Base-by-base conservation (phyloP, 116 monocot species). In the Papilionanthe hybrid region DNA sequence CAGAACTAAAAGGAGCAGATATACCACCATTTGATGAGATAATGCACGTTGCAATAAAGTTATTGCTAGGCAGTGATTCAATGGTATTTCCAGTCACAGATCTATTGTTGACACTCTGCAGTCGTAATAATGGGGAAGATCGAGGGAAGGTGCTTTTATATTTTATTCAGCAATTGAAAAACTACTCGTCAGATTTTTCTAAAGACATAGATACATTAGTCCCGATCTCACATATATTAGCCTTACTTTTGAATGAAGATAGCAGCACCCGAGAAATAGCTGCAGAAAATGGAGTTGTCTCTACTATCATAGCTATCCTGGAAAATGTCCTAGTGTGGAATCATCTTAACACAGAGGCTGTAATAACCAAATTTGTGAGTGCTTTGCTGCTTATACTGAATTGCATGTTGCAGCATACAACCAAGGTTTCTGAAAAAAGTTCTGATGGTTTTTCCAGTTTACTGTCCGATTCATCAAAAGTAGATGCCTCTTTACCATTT, bases 21-120 rank as follows among this genome's bases (percentile, higher is more conserved):
- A 47, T 58, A 41, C 94, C 89, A 22, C 88, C 90, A 68, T 77
- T 94, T 65, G 94, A 92, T 86, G 92, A 92, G 81, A 84, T 94
- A 82, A 86, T 94, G 60, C 56, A 85, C 68, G 75, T 85, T 55
- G 86, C 83, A 29, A 82, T 87, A 69, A 90, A 88, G 60, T 80
- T 94, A 30, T 87, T 88, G 42, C 83, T 79, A 50, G 55, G 82
- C 78, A 80, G 79, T 73, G 88, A 88, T 80, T 81, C 75, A 41
- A 42, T 94, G 56, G 85, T 81, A 29, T 90, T 90, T 77, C 80
- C 85, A 37, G 80, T 92, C 67, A 88, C 88, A 55, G 94, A 92
- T 82, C 79, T 94, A 74, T 76, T 94, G 45, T 82, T 90, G 27
- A 88, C 89, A 78, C 79, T 94, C 28, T 91, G 90, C 81, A 90